Evolutionary conservation across 2,329 filamentous ascomycete species (phyloP), one percentile per base, ranked within the genome.

Genomic region (Cytospora piceae): DNA sequence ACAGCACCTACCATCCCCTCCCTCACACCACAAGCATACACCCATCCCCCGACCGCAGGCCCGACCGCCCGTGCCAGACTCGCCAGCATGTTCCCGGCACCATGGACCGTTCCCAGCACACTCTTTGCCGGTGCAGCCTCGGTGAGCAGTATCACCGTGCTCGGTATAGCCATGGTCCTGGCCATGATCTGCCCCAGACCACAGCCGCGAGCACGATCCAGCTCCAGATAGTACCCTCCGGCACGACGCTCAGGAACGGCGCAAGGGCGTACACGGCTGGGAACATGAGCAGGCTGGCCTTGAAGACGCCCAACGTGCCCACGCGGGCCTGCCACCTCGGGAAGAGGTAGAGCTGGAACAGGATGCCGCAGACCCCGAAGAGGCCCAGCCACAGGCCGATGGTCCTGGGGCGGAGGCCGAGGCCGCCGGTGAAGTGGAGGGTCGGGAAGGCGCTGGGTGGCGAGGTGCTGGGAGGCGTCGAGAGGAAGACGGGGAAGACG

Each of bases 401-500:
- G 0, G 72, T 71, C 0, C 72, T 65, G 3, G 75, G 72, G 12
- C 54, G 60, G 11, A 71, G 64, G 17, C 85, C 85, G 8, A 90
- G 79, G 2, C 87, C 87, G 42, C 86, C 85, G 20, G 82, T 80
- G 73, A 89, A 89, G 66, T 81, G 76, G 70, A 84, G 4, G 9
- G 37, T 6, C n/a, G 54, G n/a, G 5, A 37, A 14, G 31, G 54
- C 8, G n/a, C 11, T 39, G 11, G 22, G 8, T 4, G 14, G 14
- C 6, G 24, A 22, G 70, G 71, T 73, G 42, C 77, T 80, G 22
- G 83, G 82, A 0, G 75, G 74, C 2, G 83, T 85, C 11, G 87
- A 87, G 52, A 90, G 78, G 74, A 88, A 89, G 29, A 88, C 81
- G 34, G 87, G 87, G 71, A 85, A 87, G 57, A 90, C 81, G 54